Evolutionary conservation across 176 grass and related monocot genomes (phyloP), one percentile per base, ranked within the genome.

Genomic region (Carex scoparia): DNA sequence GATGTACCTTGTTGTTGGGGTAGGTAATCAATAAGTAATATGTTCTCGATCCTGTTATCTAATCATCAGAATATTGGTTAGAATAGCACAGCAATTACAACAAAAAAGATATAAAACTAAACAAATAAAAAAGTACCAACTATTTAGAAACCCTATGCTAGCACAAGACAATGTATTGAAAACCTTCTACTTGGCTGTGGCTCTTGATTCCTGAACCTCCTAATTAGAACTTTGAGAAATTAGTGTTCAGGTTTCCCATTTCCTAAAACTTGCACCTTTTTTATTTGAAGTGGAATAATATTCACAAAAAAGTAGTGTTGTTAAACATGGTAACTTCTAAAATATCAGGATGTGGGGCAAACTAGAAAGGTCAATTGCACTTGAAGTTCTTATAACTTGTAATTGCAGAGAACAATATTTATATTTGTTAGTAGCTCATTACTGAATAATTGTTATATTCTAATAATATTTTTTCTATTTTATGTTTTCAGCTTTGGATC

Each of bases 401-500:
- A 15, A 15, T 68, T 68, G 65, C 4, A 77, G 15, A 77, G 13
- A 11, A 13, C 1, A 4, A 14, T 9, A 51, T 28, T 53, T 74
- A 9, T 51, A 53, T 57, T 35, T 18, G 23, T 58, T 69, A 27
- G 0, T 7, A 63, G 63, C 23, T 1, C 14, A 55, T 19, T 28
- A 0, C 6, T 5, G 19, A 40, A 23, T 16, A 27, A 7, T 78
- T 78, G 4, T 61, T 7, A 27, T 81, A 53, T 61, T 33, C 60
- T 18, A 68, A 74, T 15, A 23, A 23, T 56, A 12, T 2, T 15
- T 9, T 40, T 18, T 37, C 38, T 81, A 27, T 53, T 5, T 62
- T 2, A 31, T 3, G 16, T 2, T n/a, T 69, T 65, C 90, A 94
- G 90, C 87, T 16, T 84, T 94, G 33, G 83, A 79, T 0, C 23